A percentile compares a stretch with the other conserved stretches of the same genome.
Conservation (phyloP, 768 basidiomycete genomes). For the Pseudohyphozyma bogoriensis region DNA sequence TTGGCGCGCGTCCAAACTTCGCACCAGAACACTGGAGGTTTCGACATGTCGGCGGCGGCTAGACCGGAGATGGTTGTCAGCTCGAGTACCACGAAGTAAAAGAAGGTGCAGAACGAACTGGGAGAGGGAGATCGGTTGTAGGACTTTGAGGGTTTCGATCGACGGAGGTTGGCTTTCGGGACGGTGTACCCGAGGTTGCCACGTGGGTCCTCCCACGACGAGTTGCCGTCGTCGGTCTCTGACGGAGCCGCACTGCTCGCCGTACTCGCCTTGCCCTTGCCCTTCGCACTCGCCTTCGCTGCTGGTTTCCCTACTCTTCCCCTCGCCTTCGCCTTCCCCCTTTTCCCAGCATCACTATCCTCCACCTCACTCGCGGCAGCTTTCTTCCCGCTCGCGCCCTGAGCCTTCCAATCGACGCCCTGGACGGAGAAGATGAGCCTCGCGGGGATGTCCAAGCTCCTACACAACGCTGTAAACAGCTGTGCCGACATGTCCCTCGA, state of each 20-base stretch:
- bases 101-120: constrained; percentile 12
- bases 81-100: neutral
- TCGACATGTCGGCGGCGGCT: constrained; percentile 12
- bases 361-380: neutral
- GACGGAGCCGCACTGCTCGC: constrained; percentile 6
- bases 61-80: neutral
- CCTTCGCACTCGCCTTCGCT: constrained; percentile 15
- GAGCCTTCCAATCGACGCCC: constrained; percentile 74
- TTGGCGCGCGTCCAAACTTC: constrained; percentile 92
- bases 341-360: no score
- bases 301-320: constrained; percentile 15
- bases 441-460: constrained; percentile 74
- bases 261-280: constrained; percentile 20
- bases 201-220: constrained; percentile 7
- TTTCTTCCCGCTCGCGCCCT: constrained; percentile 40
- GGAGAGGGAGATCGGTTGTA: constrained; percentile 9
- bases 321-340: constrained; percentile 35
- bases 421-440: constrained; percentile 83
- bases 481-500: constrained; percentile 79
- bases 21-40: constrained; percentile 85
- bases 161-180: constrained; percentile 15
- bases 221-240: neutral
- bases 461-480: constrained; percentile 79
- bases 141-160: neutral
- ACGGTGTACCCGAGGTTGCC: constrained; percentile 20